Evolutionary conservation across 805 yeast species (phyloP).

Genomic region (Yamadazyma tumulicola): DNA sequence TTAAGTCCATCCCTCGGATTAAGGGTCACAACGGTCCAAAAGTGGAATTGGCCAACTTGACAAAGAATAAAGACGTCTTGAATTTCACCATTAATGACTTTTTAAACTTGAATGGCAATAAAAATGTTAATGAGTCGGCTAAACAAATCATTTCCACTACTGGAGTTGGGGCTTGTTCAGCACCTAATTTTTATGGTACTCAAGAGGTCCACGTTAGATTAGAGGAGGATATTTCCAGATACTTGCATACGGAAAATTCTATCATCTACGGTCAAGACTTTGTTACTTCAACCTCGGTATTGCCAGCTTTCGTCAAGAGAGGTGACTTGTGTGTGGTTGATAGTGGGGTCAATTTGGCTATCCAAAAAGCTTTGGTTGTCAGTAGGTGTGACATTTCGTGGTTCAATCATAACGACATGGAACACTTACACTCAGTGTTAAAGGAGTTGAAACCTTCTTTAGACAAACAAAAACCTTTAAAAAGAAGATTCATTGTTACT

Average conservation of each 20-base stretch:
- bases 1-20: conserved; percentile 61
- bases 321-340: conserved; percentile 93
- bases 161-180: conserved; percentile 99
- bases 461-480: conserved; percentile 67
- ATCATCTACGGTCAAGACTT: conserved; percentile 93
- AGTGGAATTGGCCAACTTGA: conserved; percentile 19
- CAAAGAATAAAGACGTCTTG: conserved; percentile 34
- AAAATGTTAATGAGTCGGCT: conserved; percentile 49
- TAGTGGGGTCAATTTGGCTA: conserved; percentile 64
- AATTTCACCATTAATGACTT: conserved; percentile 76
- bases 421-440: conserved; percentile 69
- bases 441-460: conserved; percentile 57
- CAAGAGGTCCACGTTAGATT: conserved; percentile 84
- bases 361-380: conserved; percentile 85
- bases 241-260: conserved; percentile 72
- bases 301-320: conserved; percentile 92
- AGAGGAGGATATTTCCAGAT: conserved; percentile 71
- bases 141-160: conserved; percentile 55
- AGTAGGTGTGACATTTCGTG: conserved; percentile 83
- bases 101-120: conserved; percentile 54
- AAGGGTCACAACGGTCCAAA: conserved; percentile 50
- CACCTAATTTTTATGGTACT: conserved; percentile 95
- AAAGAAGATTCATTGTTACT: conserved; percentile 85
- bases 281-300: conserved; percentile 78
- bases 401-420: conserved; percentile 86